These are phyloP conservation scores for Cladobotryum protrusum DNA, from an alignment of 2,329 filamentous ascomycete species.

Conservation along the genomic window DNA sequence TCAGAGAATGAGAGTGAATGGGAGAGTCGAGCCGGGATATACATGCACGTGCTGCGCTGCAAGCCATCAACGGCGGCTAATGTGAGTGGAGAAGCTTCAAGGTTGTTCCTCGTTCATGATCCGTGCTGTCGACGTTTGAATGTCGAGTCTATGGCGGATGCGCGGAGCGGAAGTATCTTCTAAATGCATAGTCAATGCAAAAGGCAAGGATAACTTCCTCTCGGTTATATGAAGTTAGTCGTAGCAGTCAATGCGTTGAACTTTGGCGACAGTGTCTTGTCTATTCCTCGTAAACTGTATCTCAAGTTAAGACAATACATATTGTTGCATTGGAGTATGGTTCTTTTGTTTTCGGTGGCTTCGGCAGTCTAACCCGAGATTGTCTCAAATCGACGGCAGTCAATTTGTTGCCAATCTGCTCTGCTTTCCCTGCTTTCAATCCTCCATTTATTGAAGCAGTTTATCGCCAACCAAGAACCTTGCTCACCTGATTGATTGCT, in stretches of 20 bases:
- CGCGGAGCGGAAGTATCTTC: neutral
- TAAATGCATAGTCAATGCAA: neutral
- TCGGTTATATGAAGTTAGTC: constrained; percentile 4
- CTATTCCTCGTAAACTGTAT: too few relatives aligned
- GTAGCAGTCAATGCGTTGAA: neutral
- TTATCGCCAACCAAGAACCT: constrained; percentile 2
- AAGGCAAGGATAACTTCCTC: constrained; percentile 3
- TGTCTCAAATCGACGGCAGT: too few relatives aligned
- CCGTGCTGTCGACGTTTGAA: constrained; percentile 1
- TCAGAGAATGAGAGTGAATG: neutral
- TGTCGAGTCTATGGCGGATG: neutral
- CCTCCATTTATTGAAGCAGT: neutral
- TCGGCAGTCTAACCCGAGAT: neutral
- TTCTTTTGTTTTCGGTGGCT: neutral
- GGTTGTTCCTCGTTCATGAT: neutral
- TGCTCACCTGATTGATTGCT: too few relatives aligned
- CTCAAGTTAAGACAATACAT: too few relatives aligned
- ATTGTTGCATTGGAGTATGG: too few relatives aligned
- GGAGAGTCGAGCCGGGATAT: neutral
- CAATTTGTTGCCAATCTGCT: too few relatives aligned
- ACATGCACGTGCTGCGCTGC: neutral
- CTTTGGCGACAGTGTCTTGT: too few relatives aligned
- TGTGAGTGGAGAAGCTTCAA: neutral
- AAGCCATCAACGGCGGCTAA: neutral
- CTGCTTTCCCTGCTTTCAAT: too few relatives aligned